These are phyloP conservation scores for Jatropha curcas DNA, from an alignment of 345 rosid genomes.

Conservation along the genomic window DNA sequence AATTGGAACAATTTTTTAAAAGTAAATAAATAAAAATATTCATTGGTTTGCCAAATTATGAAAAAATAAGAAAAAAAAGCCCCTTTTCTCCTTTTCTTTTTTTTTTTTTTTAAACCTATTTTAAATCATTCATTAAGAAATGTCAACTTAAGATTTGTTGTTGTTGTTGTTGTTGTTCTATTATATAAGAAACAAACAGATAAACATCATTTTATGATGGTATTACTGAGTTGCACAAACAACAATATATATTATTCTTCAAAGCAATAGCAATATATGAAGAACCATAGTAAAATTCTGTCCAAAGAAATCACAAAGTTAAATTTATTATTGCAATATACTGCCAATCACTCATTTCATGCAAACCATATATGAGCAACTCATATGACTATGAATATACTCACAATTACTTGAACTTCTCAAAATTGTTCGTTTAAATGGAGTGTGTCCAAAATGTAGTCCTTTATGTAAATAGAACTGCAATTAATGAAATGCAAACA, in stretches of 20 bases:
- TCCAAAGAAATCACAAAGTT: neutral
- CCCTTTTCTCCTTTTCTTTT: too few relatives aligned
- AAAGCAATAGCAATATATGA: neutral
- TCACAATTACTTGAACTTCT: constrained; percentile 45
- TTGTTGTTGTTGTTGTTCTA: too few relatives aligned
- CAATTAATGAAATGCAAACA: constrained; percentile 16
- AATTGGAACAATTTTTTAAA: too few relatives aligned
- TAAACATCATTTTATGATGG: neutral
- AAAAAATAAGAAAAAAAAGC: too few relatives aligned
- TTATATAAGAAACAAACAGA: neutral
- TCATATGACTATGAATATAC: neutral
- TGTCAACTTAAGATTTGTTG: too few relatives aligned
- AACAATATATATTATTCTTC: neutral
- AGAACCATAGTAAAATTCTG: neutral
- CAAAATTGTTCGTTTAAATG: constrained; percentile 24
- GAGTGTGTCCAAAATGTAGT: constrained; percentile 22
- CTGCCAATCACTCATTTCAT: neutral
- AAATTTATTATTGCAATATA: neutral
- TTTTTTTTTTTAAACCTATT: too few relatives aligned
- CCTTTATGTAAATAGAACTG: constrained; percentile 43
- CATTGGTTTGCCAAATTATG: too few relatives aligned
- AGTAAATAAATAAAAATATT: too few relatives aligned
- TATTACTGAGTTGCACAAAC: neutral
- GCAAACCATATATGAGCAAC: neutral
- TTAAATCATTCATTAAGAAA: too few relatives aligned